Base-by-base conservation (phyloP, 1,139 yeast species). In the Wickerhamomyces sp. region DNA sequence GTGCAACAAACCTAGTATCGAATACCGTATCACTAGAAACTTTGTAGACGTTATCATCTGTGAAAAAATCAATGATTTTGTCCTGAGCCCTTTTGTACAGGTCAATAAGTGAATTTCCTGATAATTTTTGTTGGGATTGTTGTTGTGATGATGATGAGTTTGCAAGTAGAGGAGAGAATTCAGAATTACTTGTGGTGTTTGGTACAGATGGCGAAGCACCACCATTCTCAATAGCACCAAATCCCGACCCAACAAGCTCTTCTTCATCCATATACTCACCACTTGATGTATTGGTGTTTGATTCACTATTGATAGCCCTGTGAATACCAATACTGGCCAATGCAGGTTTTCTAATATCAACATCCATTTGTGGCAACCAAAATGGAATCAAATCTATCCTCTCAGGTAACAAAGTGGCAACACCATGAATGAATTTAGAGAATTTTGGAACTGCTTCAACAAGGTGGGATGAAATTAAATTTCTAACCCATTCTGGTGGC, bases 401-500 rank as follows among this genome's bases (percentile, higher is more conserved):
- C 28, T 87, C 93, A 11, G 95, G 91, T 48, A 91, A 64, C 51
- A 91, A 68, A 19, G 91, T 72, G 10, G 98, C 95, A 41, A 88
- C 81, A 50, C 98, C 98, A 54, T 91, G 98, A 49, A 91, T 89
- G 54, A 91, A 91, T 61, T 91, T 91, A 41, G 97, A 89, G 59
- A 88, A 91, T 62, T 91, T 91, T 23, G 98, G 98, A 26, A 91
- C 96, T 0, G 97, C 96, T 62, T 91, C 98, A 31, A 91, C 98
- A 40, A 91, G 70, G 59, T 91, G 98, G 20, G 95, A 83, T 1
- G 88, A 68, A 28, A 89, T 88, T 57, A 91, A 73, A 47, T 91
- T 96, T 49, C 94, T 77, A 30, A 91, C 94, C 98, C 98, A 91
- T 45, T 75, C 79, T 13, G 98, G 98, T 27, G 98, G 98, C 60